Evolutionary conservation across 78 protist genomes (phyloP).

Genomic region (Dictyostelium capitatum): DNA sequence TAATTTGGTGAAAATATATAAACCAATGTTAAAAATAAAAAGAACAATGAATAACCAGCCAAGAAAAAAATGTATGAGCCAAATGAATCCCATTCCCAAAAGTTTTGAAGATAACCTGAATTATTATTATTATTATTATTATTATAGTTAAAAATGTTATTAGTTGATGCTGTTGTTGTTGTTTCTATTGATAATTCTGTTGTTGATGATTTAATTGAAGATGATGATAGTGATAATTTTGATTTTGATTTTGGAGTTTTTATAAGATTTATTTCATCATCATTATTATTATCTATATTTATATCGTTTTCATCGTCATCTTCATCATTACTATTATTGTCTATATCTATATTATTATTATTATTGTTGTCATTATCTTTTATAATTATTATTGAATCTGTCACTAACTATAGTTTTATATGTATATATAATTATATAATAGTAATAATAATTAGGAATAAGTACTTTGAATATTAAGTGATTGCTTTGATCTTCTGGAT

Average conservation of each 20-base stretch:
- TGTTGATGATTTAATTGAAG: too few species aligned
- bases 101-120: slow-evolving; percentile 20
- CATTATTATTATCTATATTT: background rate
- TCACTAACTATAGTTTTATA: background rate
- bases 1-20: slow-evolving; percentile 25
- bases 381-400: background rate
- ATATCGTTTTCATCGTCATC: background rate
- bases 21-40: background rate
- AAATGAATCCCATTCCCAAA: slow-evolving; percentile 70
- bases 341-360: background rate
- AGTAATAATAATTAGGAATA: background rate
- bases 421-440: background rate
- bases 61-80: slow-evolving; percentile 12
- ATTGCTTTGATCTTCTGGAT: slow-evolving; percentile 15
- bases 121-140: background rate
- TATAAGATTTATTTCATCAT: background rate
- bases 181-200: background rate
- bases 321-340: background rate
- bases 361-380: background rate
- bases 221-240: too few species aligned
- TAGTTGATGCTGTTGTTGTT: background rate
- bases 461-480: background rate
- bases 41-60: slow-evolving; percentile 18
- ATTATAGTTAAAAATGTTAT: background rate
- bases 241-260: too few species aligned